Percentiles rank a stretch among this genome's conserved stretches.
These are phyloP conservation scores for Endocladia muricata DNA, from an alignment of 31 red algal genomes.

Conservation along the genomic window DNA sequence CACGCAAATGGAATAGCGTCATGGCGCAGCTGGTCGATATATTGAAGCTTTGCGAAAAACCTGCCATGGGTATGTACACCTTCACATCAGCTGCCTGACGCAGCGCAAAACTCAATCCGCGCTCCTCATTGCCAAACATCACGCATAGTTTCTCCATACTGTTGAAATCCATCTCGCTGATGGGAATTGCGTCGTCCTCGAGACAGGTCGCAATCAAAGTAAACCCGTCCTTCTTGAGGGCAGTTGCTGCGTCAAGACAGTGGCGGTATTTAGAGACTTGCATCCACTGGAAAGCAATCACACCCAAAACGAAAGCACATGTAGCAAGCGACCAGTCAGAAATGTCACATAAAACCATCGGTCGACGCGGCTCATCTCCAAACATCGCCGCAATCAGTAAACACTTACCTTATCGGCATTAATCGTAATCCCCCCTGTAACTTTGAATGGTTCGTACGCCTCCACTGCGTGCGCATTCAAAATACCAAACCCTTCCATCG, in stretches of 20 bases:
- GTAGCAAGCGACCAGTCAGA: no score
- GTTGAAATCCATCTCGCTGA: slow-evolving; percentile 71
- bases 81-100: slow-evolving; percentile 68
- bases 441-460: slow-evolving; percentile 85
- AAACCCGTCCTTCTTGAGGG: slow-evolving; percentile 65
- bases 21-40: slow-evolving; percentile 80
- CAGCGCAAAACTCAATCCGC: slow-evolving; percentile 79
- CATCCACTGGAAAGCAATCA: slow-evolving; percentile 66
- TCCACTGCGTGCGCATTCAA: slow-evolving; percentile 84
- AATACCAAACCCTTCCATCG: slow-evolving; percentile 86
- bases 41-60: slow-evolving; percentile 93
- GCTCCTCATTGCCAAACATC: slow-evolving; percentile 95
- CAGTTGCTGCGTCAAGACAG: slow-evolving; percentile 69
- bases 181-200: slow-evolving; percentile 73
- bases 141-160: slow-evolving; percentile 76
- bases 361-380: no score
- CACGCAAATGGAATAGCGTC: slow-evolving; percentile 74
- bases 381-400: background rate
- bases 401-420: slow-evolving; percentile 77
- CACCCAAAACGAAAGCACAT: background rate
- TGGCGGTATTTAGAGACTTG: slow-evolving; percentile 66
- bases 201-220: slow-evolving; percentile 82
- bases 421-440: slow-evolving; percentile 71
- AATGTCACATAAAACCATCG: no score
- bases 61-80: slow-evolving; percentile 87